Evolutionary conservation across 192 early-diverging fungal genomes (phyloP).

Genomic region (Coemansia sp.): DNA sequence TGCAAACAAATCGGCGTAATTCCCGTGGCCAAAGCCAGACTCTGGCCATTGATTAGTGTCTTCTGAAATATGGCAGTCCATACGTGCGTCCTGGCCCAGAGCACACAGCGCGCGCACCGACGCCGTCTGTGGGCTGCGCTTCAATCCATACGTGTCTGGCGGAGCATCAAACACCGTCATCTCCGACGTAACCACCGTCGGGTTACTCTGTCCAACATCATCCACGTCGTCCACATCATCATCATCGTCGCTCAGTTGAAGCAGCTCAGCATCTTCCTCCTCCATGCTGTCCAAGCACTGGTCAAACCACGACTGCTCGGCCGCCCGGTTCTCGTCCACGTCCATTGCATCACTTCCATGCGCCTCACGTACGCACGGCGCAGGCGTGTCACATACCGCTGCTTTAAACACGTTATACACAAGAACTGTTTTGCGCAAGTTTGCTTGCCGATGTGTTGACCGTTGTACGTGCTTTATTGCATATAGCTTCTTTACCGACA

Average conservation of each 20-base stretch:
- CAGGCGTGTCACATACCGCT: background rate
- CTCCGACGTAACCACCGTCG: background rate
- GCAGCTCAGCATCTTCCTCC: slow-evolving; percentile 24
- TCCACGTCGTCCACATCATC: slow-evolving; percentile 13
- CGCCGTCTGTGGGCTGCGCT: slow-evolving; percentile 26
- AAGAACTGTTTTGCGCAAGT: slow-evolving; percentile 45
- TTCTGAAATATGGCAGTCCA: background rate
- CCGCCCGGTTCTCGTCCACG: slow-evolving; percentile 21
- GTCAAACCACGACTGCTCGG: slow-evolving; percentile 56
- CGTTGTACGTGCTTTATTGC: slow-evolving; percentile 35
- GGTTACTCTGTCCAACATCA: background rate
- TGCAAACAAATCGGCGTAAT: slow-evolving; percentile 18
- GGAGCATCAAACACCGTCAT: slow-evolving; percentile 3
- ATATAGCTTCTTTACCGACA: slow-evolving; percentile 48
- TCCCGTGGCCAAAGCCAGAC: background rate
- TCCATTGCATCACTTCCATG: slow-evolving; percentile 14
- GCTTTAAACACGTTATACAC: slow-evolving; percentile 51
- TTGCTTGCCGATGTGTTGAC: slow-evolving; percentile 31
- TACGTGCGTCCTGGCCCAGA: background rate
- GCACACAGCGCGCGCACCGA: slow-evolving; percentile 18
- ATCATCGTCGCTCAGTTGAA: slow-evolving; percentile 5
- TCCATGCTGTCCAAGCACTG: slow-evolving; percentile 45
- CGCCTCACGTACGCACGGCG: background rate
- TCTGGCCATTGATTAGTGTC: background rate
- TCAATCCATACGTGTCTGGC: slow-evolving; percentile 7